phyloP scores from a whole-genome alignment of 352 stramenopile genomes.

The Phytophthora kernoviae region DNA sequence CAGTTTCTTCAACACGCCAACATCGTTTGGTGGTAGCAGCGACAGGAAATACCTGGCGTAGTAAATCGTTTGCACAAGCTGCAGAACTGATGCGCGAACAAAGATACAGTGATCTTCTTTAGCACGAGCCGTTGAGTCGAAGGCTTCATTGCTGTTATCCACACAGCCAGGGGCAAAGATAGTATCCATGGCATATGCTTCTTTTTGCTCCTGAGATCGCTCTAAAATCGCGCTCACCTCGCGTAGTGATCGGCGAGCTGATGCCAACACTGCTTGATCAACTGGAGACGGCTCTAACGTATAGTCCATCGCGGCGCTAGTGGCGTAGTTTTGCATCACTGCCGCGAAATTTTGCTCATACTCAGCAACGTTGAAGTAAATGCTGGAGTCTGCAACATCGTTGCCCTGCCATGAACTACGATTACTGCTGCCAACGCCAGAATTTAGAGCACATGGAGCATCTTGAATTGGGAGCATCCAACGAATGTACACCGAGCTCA shows the following conservation, averaged over 20 bases:
- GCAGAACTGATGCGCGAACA: constrained; percentile 42
- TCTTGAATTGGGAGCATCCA: constrained; percentile 28
- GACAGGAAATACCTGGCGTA: constrained; percentile 32
- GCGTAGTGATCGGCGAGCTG: constrained; percentile 21
- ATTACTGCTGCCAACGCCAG: not conserved
- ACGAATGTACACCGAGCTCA: constrained; percentile 40
- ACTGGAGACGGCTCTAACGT: constrained; percentile 1
- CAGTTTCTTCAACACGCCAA: constrained; percentile 32
- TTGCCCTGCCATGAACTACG: not conserved
- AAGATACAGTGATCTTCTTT: constrained; percentile 15
- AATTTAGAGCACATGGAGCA: not conserved
- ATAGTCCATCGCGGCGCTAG: constrained; percentile 13
- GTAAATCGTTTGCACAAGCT: constrained; percentile 47
- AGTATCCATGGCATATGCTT: constrained; percentile 14
- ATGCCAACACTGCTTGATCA: constrained; percentile 19
- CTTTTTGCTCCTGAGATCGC: constrained; percentile 17
- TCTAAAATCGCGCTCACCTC: constrained; percentile 23
- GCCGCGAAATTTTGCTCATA: constrained; percentile 37
- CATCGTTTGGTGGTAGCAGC: constrained; percentile 23
- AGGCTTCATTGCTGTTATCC: not conserved
- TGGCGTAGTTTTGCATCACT: constrained; percentile 32
- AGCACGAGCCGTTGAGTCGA: not conserved
- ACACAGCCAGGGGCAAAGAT: constrained; percentile 12
- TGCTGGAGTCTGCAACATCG: constrained; percentile 27
- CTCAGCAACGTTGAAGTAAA: constrained; percentile 46